Percentiles rank a stretch among this genome's conserved stretches.
These are phyloP conservation scores for Pseudonitzschia delicatissima DNA, from an alignment of 108 stramenopile species.

Conservation along the genomic window DNA sequence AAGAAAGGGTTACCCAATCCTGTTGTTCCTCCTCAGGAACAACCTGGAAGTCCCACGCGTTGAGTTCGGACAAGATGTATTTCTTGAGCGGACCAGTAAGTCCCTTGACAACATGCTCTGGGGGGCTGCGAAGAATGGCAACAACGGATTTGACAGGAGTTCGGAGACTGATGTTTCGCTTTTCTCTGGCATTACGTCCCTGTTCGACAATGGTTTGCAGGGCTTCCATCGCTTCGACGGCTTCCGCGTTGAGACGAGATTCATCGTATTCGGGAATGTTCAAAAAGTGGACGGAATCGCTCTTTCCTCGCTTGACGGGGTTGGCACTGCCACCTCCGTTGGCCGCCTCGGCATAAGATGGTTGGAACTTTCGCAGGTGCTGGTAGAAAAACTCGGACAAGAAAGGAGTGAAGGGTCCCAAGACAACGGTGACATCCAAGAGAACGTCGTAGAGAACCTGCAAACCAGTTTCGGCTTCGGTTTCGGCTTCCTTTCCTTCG, in stretches of 20 bases:
- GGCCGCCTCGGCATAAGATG: conserved; percentile 67
- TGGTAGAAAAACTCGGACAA: conserved; percentile 98
- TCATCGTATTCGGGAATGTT: conserved; percentile 82
- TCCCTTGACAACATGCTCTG: conserved; percentile 66
- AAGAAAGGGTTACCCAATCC: conserved; percentile 88
- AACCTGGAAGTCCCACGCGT: conserved; percentile 87
- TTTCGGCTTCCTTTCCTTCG: conserved; percentile 63
- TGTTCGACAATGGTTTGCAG: conserved; percentile 92
- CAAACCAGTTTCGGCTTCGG: conserved; percentile 82
- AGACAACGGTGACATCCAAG: conserved; percentile 87
- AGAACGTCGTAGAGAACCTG: conserved; percentile 97
- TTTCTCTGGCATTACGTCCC: conserved; percentile 92
- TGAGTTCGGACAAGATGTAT: conserved; percentile 96
- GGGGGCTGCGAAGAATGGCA: conserved; percentile 84
- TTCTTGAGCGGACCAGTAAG: conserved; percentile 81
- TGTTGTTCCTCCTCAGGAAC: conserved; percentile 85
- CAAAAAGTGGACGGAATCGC: conserved; percentile 95
- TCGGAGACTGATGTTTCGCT: conserved; percentile 85
- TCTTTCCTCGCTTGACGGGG: conserved; percentile 86
- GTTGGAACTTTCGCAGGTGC: conserved; percentile 90
- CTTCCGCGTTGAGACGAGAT: conserved; percentile 78
- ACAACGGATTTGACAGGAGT: conserved; percentile 92
- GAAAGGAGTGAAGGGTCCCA: conserved; percentile 99
- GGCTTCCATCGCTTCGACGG: conserved; percentile 88
- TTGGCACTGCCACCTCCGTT: conserved; percentile 71